Base-by-base conservation (phyloP, 805 yeast species). In the Pichia membranifaciens region DNA sequence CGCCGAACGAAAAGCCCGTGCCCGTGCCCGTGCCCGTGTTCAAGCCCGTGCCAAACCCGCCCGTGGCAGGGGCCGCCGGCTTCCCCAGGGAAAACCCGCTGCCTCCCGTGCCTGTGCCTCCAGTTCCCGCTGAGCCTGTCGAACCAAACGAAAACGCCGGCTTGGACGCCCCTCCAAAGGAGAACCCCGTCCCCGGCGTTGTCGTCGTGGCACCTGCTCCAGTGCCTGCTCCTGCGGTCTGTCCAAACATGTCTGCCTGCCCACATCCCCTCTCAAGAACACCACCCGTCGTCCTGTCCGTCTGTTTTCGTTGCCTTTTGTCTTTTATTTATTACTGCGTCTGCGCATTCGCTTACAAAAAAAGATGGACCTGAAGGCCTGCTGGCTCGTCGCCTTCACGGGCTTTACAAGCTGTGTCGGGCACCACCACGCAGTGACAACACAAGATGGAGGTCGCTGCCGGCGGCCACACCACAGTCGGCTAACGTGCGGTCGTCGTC, bases 401-500 rank as follows among this genome's bases (percentile, higher is more conserved):
- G 29, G 7, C 23, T n/a, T n/a, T 17, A 16, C 22, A 25, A 25
- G 10, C 7, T 25, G 29, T 8, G 10, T 21, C 23, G 15, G n/a
- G 25, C 15, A n/a, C 98, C 98, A 2, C 99, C 99, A 66, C 98
- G 82, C 45, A 91, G 77, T 2, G 98, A 91, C 57, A 91, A 71
- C 16, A 93, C 98, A 59, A 91, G 74, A 68, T 91, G 97, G 57
- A 91, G 72, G 44, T 88, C 87, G 38, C 91, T 78, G 12, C 97
- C 98, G 1, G 95, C 85, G 46, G 73, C 79, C 35, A 91, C 75
- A n/a, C 87, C 86, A 51, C 86, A 83, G 45, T 75, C 78, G 41
- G 73, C 78, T 6, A 88, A 80, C 1, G 93, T 78, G 58, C 79
- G 73, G 20, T 84, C 86, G 62, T 91, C 98, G 56, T 84, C 84